Conservation (phyloP, 2,329 filamentous ascomycete species). For the Colletotrichum higginsianum region DNA sequence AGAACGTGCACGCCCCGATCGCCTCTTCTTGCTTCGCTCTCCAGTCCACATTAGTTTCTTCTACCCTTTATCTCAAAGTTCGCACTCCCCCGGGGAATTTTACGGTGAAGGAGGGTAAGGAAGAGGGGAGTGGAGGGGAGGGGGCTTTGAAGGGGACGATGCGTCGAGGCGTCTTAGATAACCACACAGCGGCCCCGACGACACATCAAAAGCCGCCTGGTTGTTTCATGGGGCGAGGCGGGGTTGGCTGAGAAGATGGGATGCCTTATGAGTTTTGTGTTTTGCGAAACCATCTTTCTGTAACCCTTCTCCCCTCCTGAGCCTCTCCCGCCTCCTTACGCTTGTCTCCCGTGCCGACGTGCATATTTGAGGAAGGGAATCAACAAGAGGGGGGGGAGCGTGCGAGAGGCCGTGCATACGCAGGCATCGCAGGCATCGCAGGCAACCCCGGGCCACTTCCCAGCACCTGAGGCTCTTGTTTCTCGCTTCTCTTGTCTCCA, state of each 20-base stretch:
- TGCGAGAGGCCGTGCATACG: constrained; percentile 30
- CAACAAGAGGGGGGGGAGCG: neutral
- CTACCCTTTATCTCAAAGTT: neutral
- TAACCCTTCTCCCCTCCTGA: constrained; percentile 15
- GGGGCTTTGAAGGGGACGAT: constrained; percentile 4
- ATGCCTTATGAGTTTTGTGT: constrained; percentile 29
- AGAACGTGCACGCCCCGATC: constrained; percentile 29
- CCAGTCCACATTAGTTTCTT: constrained; percentile 4
- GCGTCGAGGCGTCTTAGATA: constrained; percentile 14
- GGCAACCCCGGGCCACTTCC: constrained; percentile 3
- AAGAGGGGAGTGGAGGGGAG: neutral
- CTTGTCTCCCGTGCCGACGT: constrained; percentile 20
- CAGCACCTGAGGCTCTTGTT: neutral
- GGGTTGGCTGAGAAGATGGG: constrained; percentile 31
- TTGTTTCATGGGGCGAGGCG: constrained; percentile 24
- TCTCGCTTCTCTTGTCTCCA: neutral
- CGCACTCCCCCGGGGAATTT: neutral
- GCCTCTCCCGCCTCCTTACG: constrained; percentile 18
- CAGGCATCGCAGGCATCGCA: neutral
- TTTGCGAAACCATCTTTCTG: constrained; percentile 35
- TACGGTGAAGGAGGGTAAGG: neutral
- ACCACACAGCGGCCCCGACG: constrained; percentile 9
- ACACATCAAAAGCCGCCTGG: constrained; percentile 21
- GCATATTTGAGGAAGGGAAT: too few relatives aligned
- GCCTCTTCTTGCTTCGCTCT: neutral